Base-by-base conservation (phyloP, 306 rosid genomes). In the Crataegus laevigata region DNA sequence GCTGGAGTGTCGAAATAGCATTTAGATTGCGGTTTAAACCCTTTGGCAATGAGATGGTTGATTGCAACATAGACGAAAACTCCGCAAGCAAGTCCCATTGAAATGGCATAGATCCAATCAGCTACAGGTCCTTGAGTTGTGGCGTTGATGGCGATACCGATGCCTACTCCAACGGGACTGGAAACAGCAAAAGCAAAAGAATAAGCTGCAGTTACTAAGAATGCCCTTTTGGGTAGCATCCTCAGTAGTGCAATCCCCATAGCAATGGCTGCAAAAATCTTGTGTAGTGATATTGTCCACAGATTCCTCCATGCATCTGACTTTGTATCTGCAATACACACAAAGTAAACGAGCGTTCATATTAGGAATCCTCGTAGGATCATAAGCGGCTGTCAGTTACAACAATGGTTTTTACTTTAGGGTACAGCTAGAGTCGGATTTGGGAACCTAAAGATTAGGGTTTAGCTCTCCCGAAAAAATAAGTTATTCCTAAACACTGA, bases 211-310 rank as follows among this genome's bases (percentile, higher is more conserved):
- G 93, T 86, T 55, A 82, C 38, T 26, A 87, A 17, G 1, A 92
- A 81, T 1, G 97, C 85, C 51, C 92, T 87, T 86, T 88, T 88
- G 1, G 96, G 94, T 30, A 90, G 69, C 90, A 88, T 84, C 82
- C 83, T 84, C 29, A 92, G 89, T 71, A 90, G 74, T 8, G 96
- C 96, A 1, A 90, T 92, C 40, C 96, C 97, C 97, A 90, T 92
- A 21, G 88, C 93, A 1, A 87, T 63, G 3, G 97, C 94, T 13
- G 97, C 97, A 83, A 92, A 90, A 68, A 90, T 70, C 84, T 92
- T 92, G 89, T 92, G 97, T 74, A 90, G 67, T 3, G 89, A 87
- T 81, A 90, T 90, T 58, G 94, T 92, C 97, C 96, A 92, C 8
- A 90, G 83, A 52, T 84, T 89, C 82, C 84, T 92, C 97, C 97